Evolutionary conservation across 495 filamentous ascomycete genomes (phyloP).

Genomic region (Penicillium dipodomyicola): DNA sequence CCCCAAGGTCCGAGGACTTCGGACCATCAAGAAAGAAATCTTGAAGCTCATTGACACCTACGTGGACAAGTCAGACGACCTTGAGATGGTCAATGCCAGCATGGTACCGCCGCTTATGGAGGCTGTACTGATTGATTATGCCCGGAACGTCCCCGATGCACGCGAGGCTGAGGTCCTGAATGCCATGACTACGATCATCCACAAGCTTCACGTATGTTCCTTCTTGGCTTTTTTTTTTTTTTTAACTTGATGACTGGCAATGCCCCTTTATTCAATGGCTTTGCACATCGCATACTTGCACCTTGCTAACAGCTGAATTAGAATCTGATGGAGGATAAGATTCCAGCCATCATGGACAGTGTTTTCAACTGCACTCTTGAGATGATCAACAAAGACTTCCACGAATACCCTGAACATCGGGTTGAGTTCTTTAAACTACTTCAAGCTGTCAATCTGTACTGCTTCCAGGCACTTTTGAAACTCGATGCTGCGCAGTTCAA

Average conservation of each 20-base stretch:
- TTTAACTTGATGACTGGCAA: not conserved
- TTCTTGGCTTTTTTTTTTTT: not conserved
- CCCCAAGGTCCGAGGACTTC: slow-evolving; percentile 87
- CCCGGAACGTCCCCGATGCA: slow-evolving; percentile 92
- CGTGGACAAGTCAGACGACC: slow-evolving; percentile 94
- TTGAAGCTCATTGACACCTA: slow-evolving; percentile 97
- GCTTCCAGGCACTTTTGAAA: slow-evolving; percentile 91
- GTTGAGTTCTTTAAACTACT: slow-evolving; percentile 98
- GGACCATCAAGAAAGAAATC: slow-evolving; percentile 99
- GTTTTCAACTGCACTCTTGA: slow-evolving; percentile 98
- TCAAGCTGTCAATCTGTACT: slow-evolving; percentile 91
- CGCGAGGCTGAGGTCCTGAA: slow-evolving; percentile 95
- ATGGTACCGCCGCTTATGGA: slow-evolving; percentile 97
- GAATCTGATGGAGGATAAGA: slow-evolving; percentile 96
- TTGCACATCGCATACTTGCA: not conserved
- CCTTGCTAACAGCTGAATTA: slow-evolving; percentile 22
- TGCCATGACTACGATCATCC: slow-evolving; percentile 96
- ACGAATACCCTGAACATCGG: slow-evolving; percentile 95
- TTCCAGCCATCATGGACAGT: slow-evolving; percentile 95
- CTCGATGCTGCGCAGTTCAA: slow-evolving; percentile 96
- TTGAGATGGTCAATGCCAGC: slow-evolving; percentile 85
- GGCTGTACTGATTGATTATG: slow-evolving; percentile 92
- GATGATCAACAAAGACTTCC: slow-evolving; percentile 99
- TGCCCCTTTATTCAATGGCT: slow-evolving; percentile 1
- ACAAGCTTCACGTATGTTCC: slow-evolving; percentile 84